Evolutionary conservation across 768 basidiomycete genomes (phyloP), one percentile per base, ranked within the genome.

Genomic region (Xanthoconium purpureum): DNA sequence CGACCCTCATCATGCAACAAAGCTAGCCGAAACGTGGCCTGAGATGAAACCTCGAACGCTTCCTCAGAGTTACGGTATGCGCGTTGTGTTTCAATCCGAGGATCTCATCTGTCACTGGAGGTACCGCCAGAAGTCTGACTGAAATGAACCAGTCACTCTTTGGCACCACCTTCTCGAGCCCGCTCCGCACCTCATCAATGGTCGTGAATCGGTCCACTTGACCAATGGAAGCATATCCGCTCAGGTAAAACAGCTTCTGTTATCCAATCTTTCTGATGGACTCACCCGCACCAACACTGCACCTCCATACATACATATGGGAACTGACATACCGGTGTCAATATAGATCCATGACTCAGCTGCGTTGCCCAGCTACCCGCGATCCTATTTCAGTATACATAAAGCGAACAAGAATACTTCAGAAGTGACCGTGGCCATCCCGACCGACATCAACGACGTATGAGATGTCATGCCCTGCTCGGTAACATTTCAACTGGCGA

Each of bases 81-180:
- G 30, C n/a, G 35, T 35, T 32, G 37, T 54, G 36, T 50, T 63
- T 58, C 61, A 51, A 45, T 35, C 62, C 62, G 59, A 65, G 62
- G 56, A 67, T 44, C 55, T 48, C 55, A 46, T 45, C 50, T 20
- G 52, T 44, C 14, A 61, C 51, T 52, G 43, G 47, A 56, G 45
- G 20, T 28, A 50, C 55, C 24, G n/a, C 3, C 38, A 15, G 24
- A 38, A 38, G 40, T 30, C 48, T 29, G 0, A 6, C 48, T n/a
- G 20, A 58, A 43, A 63, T 62, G 45, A 40, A 59, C 51, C 48
- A 24, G 5, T 44, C 59, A 39, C 44, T 37, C 35, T 15, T 45
- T 12, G 9, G 2, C 33, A 8, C 33, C 33, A 3, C 20, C 47
- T 55, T 55, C 29, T 45, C 24, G 50, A 39, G 54, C 36, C 40